Conservation (phyloP, 108 stramenopile genomes). For the Nitzschia sp. region DNA sequence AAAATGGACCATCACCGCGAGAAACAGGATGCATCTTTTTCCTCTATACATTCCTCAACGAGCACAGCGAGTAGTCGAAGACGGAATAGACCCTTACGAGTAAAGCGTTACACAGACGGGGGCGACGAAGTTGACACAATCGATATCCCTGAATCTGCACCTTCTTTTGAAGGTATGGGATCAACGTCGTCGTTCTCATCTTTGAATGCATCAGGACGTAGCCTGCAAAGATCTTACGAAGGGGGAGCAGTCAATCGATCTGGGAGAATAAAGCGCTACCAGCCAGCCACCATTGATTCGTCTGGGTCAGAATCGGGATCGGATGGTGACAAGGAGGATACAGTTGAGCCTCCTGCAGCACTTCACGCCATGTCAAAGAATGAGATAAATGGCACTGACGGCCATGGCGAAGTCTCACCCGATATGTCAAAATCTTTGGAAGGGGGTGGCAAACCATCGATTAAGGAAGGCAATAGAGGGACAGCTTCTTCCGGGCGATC, state of each 20-base stretch:
- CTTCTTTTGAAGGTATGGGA: background rate
- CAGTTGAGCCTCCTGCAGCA: no score
- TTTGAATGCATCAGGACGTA: background rate
- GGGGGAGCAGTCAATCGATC: background rate
- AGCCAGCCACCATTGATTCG: background rate
- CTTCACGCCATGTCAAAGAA: no score
- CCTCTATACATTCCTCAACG: background rate
- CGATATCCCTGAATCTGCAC: constrained; percentile 1
- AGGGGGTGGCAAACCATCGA: no score
- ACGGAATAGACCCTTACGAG: background rate
- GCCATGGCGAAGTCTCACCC: no score
- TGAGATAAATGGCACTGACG: no score
- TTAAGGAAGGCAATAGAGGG: no score
- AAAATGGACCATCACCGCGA: constrained; percentile 1
- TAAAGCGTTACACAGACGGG: constrained; percentile 1
- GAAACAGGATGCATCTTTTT: background rate
- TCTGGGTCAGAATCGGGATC: no score
- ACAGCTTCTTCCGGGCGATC: no score
- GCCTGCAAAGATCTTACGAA: background rate
- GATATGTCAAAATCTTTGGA: no score
- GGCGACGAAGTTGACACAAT: constrained; percentile 10
- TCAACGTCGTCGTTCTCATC: background rate
- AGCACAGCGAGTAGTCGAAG: background rate
- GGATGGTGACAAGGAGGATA: no score
- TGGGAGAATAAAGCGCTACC: constrained; percentile 5